Evolutionary conservation across 495 filamentous ascomycete genomes (phyloP), one percentile per base, ranked within the genome.

Genomic region (Aspergillus affinis): DNA sequence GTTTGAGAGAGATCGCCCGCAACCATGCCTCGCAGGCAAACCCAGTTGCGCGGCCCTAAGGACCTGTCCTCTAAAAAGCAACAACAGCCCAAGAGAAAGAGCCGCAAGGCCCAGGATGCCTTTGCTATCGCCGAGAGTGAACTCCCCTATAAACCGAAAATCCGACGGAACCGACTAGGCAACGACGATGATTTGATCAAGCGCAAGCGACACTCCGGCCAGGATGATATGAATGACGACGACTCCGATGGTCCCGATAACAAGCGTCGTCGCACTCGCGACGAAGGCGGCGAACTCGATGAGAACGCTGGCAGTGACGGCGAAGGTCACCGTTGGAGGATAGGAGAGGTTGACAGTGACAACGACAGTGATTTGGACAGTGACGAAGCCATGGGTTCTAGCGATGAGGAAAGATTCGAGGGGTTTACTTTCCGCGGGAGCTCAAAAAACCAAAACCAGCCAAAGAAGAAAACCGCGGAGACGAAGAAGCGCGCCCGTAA

Each of bases 331-430:
- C 82, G 90, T 65, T 98, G 94, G 94, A 88, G 81, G 62, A 70
- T 95, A 44, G 91, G 91, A 51, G 81, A 90, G 59, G 86, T 87
- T 18, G 86, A 82, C 51, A 89, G 81, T 58, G 88, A 91, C 58
- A 84, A 94, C 54, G 91, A 93, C 60, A 88, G 84, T 29, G 92
- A 95, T 60, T 76, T 98, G 51, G 92, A 98, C 69, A 92, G 88
- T 62, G 93, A 97, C 59, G 93, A 97, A 69, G 93, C 93, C 32
- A 89, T 97, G 80, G 93, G 92, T 9, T 88, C 88, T 59, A 93
- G 90, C 63, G 91, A 96, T 65, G 86, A 93, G 71, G 91, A 96
- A 66, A 77, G 79, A 61, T 94, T 94, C 65, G 88, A 89, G 46
- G 86, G 84, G 8, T 93, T 84, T 72, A 78, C 82, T 3, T 96